Percentiles rank a stretch among this genome's conserved stretches.
phyloP scores from a whole-genome alignment of 768 basidiomycete genomes.

The Lactarius hengduanensis region DNA sequence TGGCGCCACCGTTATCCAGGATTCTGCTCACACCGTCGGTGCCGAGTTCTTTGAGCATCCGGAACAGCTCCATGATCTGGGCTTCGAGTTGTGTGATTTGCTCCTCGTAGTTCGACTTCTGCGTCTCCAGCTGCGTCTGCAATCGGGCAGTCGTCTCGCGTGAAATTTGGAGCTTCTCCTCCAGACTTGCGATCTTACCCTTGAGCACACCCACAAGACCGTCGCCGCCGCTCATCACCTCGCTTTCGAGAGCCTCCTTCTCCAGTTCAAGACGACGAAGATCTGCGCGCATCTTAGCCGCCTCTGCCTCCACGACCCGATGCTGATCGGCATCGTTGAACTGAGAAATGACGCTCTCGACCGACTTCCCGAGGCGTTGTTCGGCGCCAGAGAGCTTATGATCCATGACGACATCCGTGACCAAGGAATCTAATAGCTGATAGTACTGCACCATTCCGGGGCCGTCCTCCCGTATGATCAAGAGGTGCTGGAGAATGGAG shows the following conservation, averaged over 20 bases:
- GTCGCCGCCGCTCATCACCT: slow-evolving; percentile 75
- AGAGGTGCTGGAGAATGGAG: slow-evolving; percentile 91
- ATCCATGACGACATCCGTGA: slow-evolving; percentile 90
- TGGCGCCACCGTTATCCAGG: slow-evolving; percentile 53
- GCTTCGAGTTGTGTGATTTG: slow-evolving; percentile 85
- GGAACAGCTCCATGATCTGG: slow-evolving; percentile 91
- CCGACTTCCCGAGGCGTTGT: slow-evolving; percentile 82
- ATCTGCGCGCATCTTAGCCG: slow-evolving; percentile 61
- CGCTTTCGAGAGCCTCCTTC: slow-evolving; percentile 79
- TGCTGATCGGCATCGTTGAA: slow-evolving; percentile 88
- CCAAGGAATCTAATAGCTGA: slow-evolving; percentile 84
- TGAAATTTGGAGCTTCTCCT: slow-evolving; percentile 76
- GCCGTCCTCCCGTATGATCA: slow-evolving; percentile 88
- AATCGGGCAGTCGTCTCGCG: slow-evolving; percentile 75
- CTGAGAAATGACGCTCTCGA: slow-evolving; percentile 82
- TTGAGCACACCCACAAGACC: slow-evolving; percentile 86
- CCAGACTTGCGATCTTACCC: slow-evolving; percentile 60
- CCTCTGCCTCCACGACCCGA: slow-evolving; percentile 76
- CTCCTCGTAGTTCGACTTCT: slow-evolving; percentile 80
- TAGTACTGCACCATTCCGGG: slow-evolving; percentile 83
- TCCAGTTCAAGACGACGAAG: slow-evolving; percentile 69
- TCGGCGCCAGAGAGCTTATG: slow-evolving; percentile 85
- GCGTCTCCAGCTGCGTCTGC: slow-evolving; percentile 72
- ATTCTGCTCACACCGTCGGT: slow-evolving; percentile 68
- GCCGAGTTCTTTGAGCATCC: slow-evolving; percentile 86